Evolutionary conservation across 73 alveolate species (phyloP), one percentile per base, ranked within the genome.

Genomic region (Urostyla sp.): DNA sequence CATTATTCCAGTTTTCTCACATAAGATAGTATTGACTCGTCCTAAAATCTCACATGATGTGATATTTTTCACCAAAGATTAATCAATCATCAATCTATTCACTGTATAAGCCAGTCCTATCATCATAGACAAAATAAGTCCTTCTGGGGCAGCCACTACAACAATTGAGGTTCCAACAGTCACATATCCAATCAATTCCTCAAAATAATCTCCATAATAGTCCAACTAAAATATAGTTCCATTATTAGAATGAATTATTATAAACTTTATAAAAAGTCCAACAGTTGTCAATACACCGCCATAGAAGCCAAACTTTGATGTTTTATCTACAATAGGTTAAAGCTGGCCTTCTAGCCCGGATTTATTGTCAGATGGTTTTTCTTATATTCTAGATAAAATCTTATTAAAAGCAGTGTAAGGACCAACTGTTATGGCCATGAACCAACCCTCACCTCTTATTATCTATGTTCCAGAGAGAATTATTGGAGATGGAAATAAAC

Each of bases 31-130:
- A 58, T 89, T 95, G 6, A 98, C 99, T 20, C 98, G 98, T 16
- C 99, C 99, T 98, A 96, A 93, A 32, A 92, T 96, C 87, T 95
- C 99, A 72, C 97, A 93, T 10, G 99, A 93, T 35, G 96, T 92
- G 79, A 96, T 87, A 74, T 92, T 92, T 60, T 94, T 90, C 43
- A 96, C 99, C 52, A 96, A 92, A 58, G 93, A 93, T 72, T 91
- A 79, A 84, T 96, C 99, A 15, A 63, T 92, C 92, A 88, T 83
- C 98, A 96, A 94, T 85, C 90, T 84, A 49, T 87, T 92, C 16
- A 92, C 98, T 48, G 97, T 83, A 79, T 85, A 96, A 34, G 98
- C 95, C 40, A 96, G 77, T 30, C 96, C 89, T 21, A 89, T 66
- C 49, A 92, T 89, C 0, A 89, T 93, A 32, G 96, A 90, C 10